phyloP scores from a whole-genome alignment of 2,329 filamentous ascomycete species.

The Scytalidium lignicola region DNA sequence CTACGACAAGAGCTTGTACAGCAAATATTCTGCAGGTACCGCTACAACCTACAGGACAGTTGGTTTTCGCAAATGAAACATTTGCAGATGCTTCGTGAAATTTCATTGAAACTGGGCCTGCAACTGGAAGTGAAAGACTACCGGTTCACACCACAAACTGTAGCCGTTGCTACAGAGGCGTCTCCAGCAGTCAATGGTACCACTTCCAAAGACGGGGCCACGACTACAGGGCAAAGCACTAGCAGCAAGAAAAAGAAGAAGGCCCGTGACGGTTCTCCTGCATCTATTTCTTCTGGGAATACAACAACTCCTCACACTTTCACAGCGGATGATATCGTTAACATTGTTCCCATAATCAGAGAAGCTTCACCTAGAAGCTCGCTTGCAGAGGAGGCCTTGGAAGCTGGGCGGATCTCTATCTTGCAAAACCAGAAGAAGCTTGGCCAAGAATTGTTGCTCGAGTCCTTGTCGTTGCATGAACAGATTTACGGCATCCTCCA shows the following conservation, averaged over 20 bases:
- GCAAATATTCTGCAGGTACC: constrained; percentile 70
- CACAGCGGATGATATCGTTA: constrained; percentile 77
- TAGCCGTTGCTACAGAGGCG: constrained; percentile 27
- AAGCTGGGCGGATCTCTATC: constrained; percentile 94
- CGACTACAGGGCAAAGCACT: constrained; percentile 18
- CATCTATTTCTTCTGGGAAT: constrained; percentile 35
- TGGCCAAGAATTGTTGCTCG: constrained; percentile 90
- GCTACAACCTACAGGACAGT: constrained; percentile 63
- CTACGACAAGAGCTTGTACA: constrained; percentile 65
- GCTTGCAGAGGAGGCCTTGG: constrained; percentile 89
- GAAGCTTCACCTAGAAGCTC: constrained; percentile 87
- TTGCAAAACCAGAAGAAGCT: constrained; percentile 93
- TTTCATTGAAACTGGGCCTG: constrained; percentile 82
- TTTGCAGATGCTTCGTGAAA: constrained; percentile 82
- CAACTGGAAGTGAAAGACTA: constrained; percentile 80
- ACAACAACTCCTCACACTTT: constrained; percentile 58
- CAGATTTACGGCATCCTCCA: constrained; percentile 98
- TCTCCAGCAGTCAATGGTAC: constrained; percentile 29
- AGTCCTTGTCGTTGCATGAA: constrained; percentile 92
- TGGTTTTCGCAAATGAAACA: constrained; percentile 67
- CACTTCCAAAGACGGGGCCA: constrained; percentile 37
- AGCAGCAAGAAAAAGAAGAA: constrained; percentile 57
- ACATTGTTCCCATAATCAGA: constrained; percentile 91
- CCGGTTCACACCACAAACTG: constrained; percentile 49
- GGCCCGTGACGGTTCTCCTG: constrained; percentile 47